Base-by-base conservation (phyloP, 2,329 filamentous ascomycete species). In the Capronia americana region DNA sequence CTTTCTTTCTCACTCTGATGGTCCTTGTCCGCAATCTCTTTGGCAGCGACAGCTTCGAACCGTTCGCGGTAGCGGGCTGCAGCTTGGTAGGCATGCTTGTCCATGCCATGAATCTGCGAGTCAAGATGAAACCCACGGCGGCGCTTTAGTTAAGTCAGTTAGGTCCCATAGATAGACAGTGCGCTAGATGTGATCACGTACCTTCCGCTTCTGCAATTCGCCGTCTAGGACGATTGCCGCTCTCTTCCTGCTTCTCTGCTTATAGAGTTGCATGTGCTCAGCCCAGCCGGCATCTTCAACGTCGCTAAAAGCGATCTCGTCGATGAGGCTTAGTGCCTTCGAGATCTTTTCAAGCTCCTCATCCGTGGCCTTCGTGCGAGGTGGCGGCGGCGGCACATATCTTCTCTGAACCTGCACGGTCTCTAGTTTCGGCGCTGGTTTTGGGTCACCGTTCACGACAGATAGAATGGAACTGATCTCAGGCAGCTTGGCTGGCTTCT, bases 1-100 rank as follows among this genome's bases (percentile, higher is more conserved):
- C 95, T 92, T 80, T 99, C 95, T 81, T 99, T 99, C 79, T 99
- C 95, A 68, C 94, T 93, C 67, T 91, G 90, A 7, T 97, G 85
- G 77, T 97, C 94, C 71, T 92, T 92, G 68, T 93, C 90, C 71
- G 95, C 91, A 1, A 98, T 94, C 73, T 97, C 90, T 61, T 91
- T 87, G 66, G 94, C 86, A 1, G 95, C 94, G 48, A 91, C 89
- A 20, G 91, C 87, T 75, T 93, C 93, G 76, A 95, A 89, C 54
- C 89, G 82, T 14, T 90, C 85, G 66, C 92, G 87, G 77, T 92
- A 97, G 34, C 92, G 88, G 61, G 89, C 85, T 74, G 91, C 91
- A 46, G 92, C 92, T 20, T 87, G 84, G 58, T 88, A 85, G 57
- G 90, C 87, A 73, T 94, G 91, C 51, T 83, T 83, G 62, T 84